Base-by-base conservation (phyloP, 1,139 yeast genomes). In the Taiozyma onychis region DNA sequence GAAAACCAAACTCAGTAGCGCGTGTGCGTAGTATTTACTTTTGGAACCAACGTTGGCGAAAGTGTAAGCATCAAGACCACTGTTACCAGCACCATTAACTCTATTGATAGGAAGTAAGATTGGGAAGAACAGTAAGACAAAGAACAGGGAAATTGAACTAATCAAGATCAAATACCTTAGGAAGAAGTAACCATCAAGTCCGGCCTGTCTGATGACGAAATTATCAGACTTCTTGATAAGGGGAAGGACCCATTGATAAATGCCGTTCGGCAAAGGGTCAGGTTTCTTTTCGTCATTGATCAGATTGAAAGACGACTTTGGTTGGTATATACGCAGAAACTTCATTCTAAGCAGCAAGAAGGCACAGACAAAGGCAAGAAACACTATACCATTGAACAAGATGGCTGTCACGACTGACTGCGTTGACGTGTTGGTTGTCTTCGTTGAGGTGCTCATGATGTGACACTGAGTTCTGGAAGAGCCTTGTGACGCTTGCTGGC, bases 171-270 rank as follows among this genome's bases (percentile, higher is more conserved):
- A 66, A 65, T 84, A 93, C 58, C 99, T 76, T 49, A 88, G 68
- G 64, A 88, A 93, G 62, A 90, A 85, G 69, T 89, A 93, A 16
- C 97, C 93, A 66, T 86, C 95, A 42, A 84, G 66, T 30, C 95
- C 93, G 41, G 86, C 81, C 59, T 85, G 88, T 63, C 83, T 85
- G 58, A 86, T 75, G 46, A 83, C 69, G 59, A 82, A 83, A 45
- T 82, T 76, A 51, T 82, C 82, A 1, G 88, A 83, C 66, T 83
- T 81, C 44, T 75, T 71, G 51, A 85, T 61, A 43, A 85, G 65
- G 7, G 79, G 77, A 41, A 69, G 59, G 7, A 85, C 57, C 93
- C 93, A 85, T 41, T 78, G 71, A 68, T 83, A 74, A 0, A 86
- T 75, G 47, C 87, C 89, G 34, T 63, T 65, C 5, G 89, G 86